phyloP scores from a whole-genome alignment of 2,329 filamentous ascomycete genomes.

The Colletotrichum trifolii region DNA sequence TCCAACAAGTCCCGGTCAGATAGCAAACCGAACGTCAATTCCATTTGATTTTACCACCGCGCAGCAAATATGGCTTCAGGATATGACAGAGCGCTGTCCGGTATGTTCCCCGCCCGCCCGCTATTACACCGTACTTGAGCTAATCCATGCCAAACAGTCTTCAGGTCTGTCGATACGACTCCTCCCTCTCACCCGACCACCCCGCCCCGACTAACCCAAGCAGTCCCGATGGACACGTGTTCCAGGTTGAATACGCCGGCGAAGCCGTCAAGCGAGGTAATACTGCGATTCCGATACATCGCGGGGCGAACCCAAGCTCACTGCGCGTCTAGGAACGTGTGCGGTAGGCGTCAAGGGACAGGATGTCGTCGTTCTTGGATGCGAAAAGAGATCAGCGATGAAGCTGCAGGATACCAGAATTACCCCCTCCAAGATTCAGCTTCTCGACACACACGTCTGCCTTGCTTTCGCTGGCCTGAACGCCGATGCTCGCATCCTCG shows the following conservation, averaged over 20 bases:
- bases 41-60: constrained; percentile 30
- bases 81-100: constrained; percentile 99
- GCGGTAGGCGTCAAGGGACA: constrained; percentile 96
- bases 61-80: constrained; percentile 79
- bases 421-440: constrained; percentile 97
- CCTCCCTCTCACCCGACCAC: constrained; percentile 29
- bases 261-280: constrained; percentile 98
- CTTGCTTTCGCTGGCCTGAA: constrained; percentile 98
- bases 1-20: constrained; percentile 8
- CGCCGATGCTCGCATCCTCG: constrained; percentile 95
- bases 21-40: constrained; percentile 1
- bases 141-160: constrained; percentile 73
- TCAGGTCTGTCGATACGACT: constrained; percentile 69
- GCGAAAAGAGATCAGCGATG: constrained; percentile 99
- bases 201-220: constrained; percentile 54
- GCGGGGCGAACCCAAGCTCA: constrained; percentile 40
- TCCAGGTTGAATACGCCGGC: constrained; percentile 99
- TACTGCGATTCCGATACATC: constrained; percentile 38
- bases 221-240: constrained; percentile 99
- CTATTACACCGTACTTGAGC: constrained; percentile 41
- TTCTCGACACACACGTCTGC: constrained; percentile 95
- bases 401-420: constrained; percentile 99
- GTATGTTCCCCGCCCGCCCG: constrained; percentile 67
- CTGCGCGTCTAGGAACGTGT: constrained; percentile 78
- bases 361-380: constrained; percentile 95